phyloP scores from a whole-genome alignment of 345 rosid species.

The Citrus mangshanensis region DNA sequence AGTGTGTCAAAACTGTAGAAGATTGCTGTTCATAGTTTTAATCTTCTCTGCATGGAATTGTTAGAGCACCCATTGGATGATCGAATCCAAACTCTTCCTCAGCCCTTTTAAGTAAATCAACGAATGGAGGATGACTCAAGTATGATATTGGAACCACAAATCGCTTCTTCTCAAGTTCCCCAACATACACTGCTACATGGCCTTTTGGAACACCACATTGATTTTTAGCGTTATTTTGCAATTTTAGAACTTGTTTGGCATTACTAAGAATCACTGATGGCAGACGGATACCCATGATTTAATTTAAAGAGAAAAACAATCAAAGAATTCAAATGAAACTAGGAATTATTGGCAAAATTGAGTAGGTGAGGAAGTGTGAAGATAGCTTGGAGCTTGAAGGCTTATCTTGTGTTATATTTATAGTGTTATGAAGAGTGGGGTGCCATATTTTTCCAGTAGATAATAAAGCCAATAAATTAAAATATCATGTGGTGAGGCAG shows the following conservation, averaged over 20 bases:
- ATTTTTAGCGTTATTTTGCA: background rate
- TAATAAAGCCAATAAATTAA: background rate
- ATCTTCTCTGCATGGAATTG: constrained; percentile 65
- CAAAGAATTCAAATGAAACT: background rate
- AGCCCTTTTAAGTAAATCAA: constrained; percentile 35
- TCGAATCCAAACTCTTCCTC: constrained; percentile 78
- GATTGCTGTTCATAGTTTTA: no score
- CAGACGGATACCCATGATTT: background rate
- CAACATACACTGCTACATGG: constrained; percentile 49
- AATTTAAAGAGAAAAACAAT: background rate
- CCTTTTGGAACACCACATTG: constrained; percentile 40
- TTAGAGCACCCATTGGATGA: constrained; percentile 76
- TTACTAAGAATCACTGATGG: background rate
- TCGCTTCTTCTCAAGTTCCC: constrained; percentile 43
- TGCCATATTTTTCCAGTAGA: background rate
- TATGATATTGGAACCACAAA: constrained; percentile 65
- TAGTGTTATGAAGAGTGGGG: background rate
- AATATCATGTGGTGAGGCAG: background rate
- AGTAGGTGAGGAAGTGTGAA: constrained; percentile 3
- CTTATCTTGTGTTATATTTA: background rate
- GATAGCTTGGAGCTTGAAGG: background rate
- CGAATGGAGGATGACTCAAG: constrained; percentile 65
- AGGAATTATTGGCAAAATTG: background rate
- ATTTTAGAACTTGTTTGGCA: constrained; percentile 28
- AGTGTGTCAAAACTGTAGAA: no score